Evolutionary conservation across 345 rosid genomes (phyloP).

Genomic region (Populus nigra): DNA sequence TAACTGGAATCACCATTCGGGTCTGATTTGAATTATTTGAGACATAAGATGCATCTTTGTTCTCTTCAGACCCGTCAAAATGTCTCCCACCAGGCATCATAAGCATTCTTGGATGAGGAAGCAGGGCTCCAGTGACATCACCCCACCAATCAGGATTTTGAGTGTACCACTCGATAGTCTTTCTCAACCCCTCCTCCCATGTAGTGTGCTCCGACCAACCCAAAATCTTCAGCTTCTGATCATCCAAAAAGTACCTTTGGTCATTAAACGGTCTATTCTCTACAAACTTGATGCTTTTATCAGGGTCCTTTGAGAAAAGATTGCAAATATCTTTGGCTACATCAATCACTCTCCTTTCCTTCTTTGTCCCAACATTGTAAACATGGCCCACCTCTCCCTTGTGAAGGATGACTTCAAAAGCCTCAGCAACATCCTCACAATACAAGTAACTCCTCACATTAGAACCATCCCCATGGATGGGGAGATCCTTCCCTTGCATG

Average conservation of each 20-base stretch:
- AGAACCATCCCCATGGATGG: slow-evolving; percentile 87
- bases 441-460: slow-evolving; percentile 82
- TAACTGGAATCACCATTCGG: slow-evolving; percentile 62
- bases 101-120: slow-evolving; percentile 80
- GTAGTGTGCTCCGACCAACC: slow-evolving; percentile 79
- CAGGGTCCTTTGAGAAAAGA: slow-evolving; percentile 63
- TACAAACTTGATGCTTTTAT: slow-evolving; percentile 64
- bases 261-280: slow-evolving; percentile 88
- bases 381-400: slow-evolving; percentile 90
- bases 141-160: slow-evolving; percentile 95
- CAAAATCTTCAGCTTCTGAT: slow-evolving; percentile 68
- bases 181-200: slow-evolving; percentile 84
- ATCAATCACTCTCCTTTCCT: slow-evolving; percentile 85
- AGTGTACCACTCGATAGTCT: slow-evolving; percentile 79
- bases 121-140: slow-evolving; percentile 82
- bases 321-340: slow-evolving; percentile 77
- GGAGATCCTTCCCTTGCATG: slow-evolving; percentile 64
- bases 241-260: slow-evolving; percentile 94
- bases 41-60: slow-evolving; percentile 27
- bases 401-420: slow-evolving; percentile 83
- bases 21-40: slow-evolving; percentile 43
- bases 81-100: slow-evolving; percentile 68
- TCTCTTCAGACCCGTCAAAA: slow-evolving; percentile 36
- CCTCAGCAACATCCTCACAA: slow-evolving; percentile 96
- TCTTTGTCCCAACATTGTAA: slow-evolving; percentile 80